Evolutionary conservation across 2,329 filamentous ascomycete genomes (phyloP).

Genomic region (Ascochyta rabiei): DNA sequence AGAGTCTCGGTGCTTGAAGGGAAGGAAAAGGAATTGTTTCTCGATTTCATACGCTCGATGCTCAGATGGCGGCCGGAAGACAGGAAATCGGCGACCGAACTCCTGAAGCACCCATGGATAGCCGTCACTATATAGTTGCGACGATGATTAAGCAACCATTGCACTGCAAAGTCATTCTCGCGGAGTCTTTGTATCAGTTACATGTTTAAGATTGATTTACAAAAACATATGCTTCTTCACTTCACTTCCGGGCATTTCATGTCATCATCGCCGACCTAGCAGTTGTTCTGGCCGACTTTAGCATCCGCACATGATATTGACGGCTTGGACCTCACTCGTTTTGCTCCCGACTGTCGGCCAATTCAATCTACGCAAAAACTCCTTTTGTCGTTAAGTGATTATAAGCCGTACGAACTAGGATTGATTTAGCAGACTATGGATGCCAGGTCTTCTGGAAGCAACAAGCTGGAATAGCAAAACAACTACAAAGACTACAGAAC

Average conservation of each 20-base stretch:
- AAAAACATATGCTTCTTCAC: conserved; percentile 17
- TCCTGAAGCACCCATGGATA: conserved; percentile 32
- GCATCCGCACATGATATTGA: conserved; percentile 18
- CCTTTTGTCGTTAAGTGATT: too few relatives aligned
- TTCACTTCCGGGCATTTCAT: conserved; percentile 21
- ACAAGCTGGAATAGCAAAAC: too few relatives aligned
- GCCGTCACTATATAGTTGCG: conserved; percentile 22
- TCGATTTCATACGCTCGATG: conserved; percentile 45
- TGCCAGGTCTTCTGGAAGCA: too few relatives aligned
- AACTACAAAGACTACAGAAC: too few relatives aligned
- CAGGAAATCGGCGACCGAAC: conserved; percentile 30
- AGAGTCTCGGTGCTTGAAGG: conserved; percentile 27
- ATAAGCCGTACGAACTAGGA: too few relatives aligned
- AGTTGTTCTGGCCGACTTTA: conserved; percentile 19
- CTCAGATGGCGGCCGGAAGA: conserved; percentile 47
- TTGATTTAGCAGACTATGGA: too few relatives aligned
- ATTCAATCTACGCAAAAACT: too few relatives aligned
- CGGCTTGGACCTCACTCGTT: conserved; percentile 15
- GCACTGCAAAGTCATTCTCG: conserved; percentile 25
- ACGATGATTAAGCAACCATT: conserved; percentile 27
- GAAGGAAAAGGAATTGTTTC: conserved; percentile 38
- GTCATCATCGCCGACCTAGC: conserved; percentile 19
- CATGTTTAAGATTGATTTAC: not conserved
- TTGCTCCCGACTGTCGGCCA: not conserved
- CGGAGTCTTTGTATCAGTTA: conserved; percentile 19